These are phyloP conservation scores for Chlorella ohadii DNA, from an alignment of 139 green algal species.

Conservation along the genomic window DNA sequence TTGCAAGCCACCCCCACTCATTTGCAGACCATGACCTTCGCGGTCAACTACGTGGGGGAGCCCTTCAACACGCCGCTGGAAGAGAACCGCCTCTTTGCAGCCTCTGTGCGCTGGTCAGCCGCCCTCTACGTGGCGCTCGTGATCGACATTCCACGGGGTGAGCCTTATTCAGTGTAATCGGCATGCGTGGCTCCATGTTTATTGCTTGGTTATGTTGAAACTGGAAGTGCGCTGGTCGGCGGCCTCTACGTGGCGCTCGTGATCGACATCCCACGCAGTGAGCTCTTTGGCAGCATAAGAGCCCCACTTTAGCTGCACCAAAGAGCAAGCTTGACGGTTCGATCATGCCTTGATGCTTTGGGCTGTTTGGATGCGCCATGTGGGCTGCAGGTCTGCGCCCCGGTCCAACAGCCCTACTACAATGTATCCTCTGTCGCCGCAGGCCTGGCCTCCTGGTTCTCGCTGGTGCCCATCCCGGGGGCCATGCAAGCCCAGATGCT, in stretches of 20 bases:
- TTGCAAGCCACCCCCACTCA: too few relatives aligned
- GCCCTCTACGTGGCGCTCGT: constrained; percentile 41
- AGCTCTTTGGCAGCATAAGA: too few relatives aligned
- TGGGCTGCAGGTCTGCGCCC: too few relatives aligned
- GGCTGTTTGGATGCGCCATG: too few relatives aligned
- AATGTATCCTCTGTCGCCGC: too few relatives aligned
- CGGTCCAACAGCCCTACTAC: too few relatives aligned
- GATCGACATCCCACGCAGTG: constrained; percentile 33
- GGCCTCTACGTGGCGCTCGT: constrained; percentile 41
- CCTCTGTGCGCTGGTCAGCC: constrained; percentile 25
- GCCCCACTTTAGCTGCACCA: too few relatives aligned
- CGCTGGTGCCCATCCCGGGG: constrained; percentile 43
- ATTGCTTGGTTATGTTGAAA: too few relatives aligned
- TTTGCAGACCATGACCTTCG: constrained; percentile 90
- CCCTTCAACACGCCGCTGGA: constrained; percentile 91
- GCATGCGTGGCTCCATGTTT: too few relatives aligned
- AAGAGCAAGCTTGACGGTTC: too few relatives aligned
- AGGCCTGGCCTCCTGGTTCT: background rate
- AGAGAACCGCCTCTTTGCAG: constrained; percentile 39
- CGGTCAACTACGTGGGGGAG: constrained; percentile 95
- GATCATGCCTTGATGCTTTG: too few relatives aligned
- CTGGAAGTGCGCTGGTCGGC: constrained; percentile 33
- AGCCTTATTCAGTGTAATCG: background rate
- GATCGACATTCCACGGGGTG: constrained; percentile 36
- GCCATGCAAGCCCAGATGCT: constrained; percentile 44